Evolutionary conservation across 2,329 filamentous ascomycete species (phyloP), one percentile per base, ranked within the genome.

Genomic region (Hymenoscyphus linearis): DNA sequence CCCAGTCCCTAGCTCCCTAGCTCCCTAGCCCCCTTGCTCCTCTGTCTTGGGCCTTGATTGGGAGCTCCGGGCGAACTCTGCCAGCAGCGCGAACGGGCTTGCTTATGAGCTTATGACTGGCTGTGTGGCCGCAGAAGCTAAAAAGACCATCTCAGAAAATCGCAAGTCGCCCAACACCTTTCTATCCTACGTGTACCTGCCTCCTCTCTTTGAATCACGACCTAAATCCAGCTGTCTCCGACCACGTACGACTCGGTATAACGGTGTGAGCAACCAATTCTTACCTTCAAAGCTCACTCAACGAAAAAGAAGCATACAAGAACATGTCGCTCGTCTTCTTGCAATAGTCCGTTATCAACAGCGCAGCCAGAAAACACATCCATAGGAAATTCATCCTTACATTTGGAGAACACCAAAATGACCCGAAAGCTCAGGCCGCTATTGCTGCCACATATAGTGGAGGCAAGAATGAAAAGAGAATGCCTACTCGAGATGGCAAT

Each of bases 361-460:
- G 55, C 62, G 59, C 53, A 59, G 26, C 53, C 34, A 64, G 34
- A 58, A 53, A 18, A 22, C 44, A 25, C 44, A 5, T 18, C 44
- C 6, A 50, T 22, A 50, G 18, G 18, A 50, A 50, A 50, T 22
- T 22, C 10, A 5, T 7, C 31, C 31, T 31, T 31, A 52, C 16
- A 22, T 31, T 27, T 55, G 59, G 50, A 56, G 58, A 57, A 54
- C 55, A 54, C 60, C 53, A 62, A 34, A 56, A 73, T 72, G 70
- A 67, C 69, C 66, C 74, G 77, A 65, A 77, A 76, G 69, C 75
- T 85, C 59, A 83, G 80, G 72, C 80, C 81, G 57, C 74, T 84
- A 65, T 71, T 82, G 65, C 75, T 84, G 60, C 82, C 82, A 52
- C 78, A 80, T 74, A 73, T 83, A 67, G 80, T 83, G 35, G 77